Conservation (phyloP, 1,284 basidiomycete species). For the Mycosarcoma mackinlayi region DNA sequence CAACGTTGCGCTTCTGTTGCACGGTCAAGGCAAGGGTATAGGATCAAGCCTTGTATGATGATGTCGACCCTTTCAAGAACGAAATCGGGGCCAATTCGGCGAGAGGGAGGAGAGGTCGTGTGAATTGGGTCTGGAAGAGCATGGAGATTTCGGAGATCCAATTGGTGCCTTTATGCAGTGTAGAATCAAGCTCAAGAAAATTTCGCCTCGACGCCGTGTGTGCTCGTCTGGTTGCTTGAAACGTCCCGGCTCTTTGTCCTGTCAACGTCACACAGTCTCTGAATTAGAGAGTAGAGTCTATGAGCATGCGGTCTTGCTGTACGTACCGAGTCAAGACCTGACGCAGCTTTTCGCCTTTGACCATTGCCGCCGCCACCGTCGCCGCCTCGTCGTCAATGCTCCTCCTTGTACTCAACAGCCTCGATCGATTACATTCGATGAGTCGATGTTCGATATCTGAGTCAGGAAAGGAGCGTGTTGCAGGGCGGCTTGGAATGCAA, state of each 20-base stretch:
- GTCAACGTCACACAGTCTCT: neutral
- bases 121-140: neutral
- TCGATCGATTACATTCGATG: too few relatives aligned
- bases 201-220: too few relatives aligned
- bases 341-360: neutral
- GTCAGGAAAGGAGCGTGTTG: neutral
- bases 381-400: too few relatives aligned
- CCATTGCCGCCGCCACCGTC: too few relatives aligned
- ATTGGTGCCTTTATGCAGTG: constrained; percentile 13
- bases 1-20: too few relatives aligned
- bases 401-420: too few relatives aligned
- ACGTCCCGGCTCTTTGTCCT: neutral
- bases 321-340: neutral
- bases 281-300: neutral
- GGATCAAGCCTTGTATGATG: too few relatives aligned
- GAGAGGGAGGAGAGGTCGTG: constrained; percentile 2
- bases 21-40: too few relatives aligned
- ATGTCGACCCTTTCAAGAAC: too few relatives aligned
- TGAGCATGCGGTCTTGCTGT: neutral
- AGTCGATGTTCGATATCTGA: too few relatives aligned
- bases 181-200: constrained; percentile 32
- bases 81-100: too few relatives aligned
- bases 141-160: constrained; percentile 22
- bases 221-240: neutral
- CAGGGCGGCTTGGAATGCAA: neutral